Base-by-base conservation (phyloP, 192 early-diverging fungal genomes). In the Gamsiella multidivaricata region DNA sequence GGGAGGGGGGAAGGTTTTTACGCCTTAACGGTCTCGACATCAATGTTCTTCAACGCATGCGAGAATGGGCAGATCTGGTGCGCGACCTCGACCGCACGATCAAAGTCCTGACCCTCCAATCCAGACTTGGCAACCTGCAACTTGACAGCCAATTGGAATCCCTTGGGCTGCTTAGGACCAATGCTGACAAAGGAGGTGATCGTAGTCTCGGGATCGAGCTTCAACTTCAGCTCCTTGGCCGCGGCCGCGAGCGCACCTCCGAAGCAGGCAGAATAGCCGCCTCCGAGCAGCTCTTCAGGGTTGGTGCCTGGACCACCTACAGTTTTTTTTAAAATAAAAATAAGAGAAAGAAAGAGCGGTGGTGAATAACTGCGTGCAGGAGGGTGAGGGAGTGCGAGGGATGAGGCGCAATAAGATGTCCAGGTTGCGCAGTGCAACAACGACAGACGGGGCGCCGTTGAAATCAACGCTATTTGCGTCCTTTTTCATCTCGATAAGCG, bases 181-280 rank as follows among this genome's bases (percentile, higher is more conserved):
- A 88, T 86, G 41, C 79, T 69, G 17, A 88, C 85, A 14, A 63
- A 47, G 3, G 80, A 78, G 0, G 73, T 84, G 46, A 86, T 85
- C 0, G 85, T 84, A 60, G 80, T 84, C 10, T 66, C 56, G 50
- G 75, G 66, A 11, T 74, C 74, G 25, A 88, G 66, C n/a, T 73
- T 65, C 63, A 88, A 56, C 37, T 83, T 71, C 39, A 84, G 61
- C 47, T 80, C 80, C 34, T 61, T 73, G 20, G 85, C 80, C 2
- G 82, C 87, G 42, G 82, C 73, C 3, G 69, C 87, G 75, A 88
- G 69, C 15, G 87, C 87, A 36, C 87, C 87, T 53, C 86, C 84
- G 71, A 88, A 88, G 79, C 87, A 88, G 3, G 87, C 87, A 2
- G 87, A 70, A 41, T 88, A 88, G 31, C 85, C 85, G 7, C 83